These are phyloP conservation scores for Eucommia ulmoides DNA, from an alignment of 257 asterid species.

Conservation along the genomic window DNA sequence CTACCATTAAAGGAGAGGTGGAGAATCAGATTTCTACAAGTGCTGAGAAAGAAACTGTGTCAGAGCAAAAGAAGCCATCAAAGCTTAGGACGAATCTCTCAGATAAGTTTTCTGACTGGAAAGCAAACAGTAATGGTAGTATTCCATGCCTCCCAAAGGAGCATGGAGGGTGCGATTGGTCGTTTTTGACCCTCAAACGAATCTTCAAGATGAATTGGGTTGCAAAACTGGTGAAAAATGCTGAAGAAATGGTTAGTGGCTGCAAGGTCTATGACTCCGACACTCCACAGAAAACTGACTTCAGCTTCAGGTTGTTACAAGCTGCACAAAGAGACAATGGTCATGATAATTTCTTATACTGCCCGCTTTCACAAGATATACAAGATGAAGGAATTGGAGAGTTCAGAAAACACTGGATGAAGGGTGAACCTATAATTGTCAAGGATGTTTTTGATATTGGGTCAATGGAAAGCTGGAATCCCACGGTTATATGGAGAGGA, in stretches of 20 bases:
- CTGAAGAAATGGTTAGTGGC: conserved; percentile 92
- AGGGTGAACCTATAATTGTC: conserved; percentile 68
- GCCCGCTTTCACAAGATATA: conserved; percentile 60
- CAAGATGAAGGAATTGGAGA: conserved; percentile 59
- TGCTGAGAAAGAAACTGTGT: conserved; percentile 21
- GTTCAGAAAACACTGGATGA: conserved; percentile 75
- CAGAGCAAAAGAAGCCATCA: conserved; percentile 28
- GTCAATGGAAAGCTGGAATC: conserved; percentile 70
- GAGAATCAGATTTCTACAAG: conserved; percentile 17
- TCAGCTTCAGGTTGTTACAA: conserved; percentile 30
- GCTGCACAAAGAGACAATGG: conserved; percentile 50
- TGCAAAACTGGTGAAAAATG: conserved; percentile 80
- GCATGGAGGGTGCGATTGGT: conserved; percentile 75
- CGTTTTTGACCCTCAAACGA: conserved; percentile 56
- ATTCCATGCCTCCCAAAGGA: conserved; percentile 69
- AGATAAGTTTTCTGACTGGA: conserved; percentile 42
- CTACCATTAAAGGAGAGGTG: conserved; percentile 22
- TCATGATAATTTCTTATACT: conserved; percentile 47
- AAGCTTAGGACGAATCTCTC: conserved; percentile 33
- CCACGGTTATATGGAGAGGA: conserved; percentile 68
- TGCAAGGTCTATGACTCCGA: conserved; percentile 41
- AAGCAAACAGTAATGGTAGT: conserved; percentile 58
- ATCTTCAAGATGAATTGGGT: conserved; percentile 99
- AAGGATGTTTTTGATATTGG: conserved; percentile 70
- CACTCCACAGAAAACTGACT: conserved; percentile 29